Conservation (phyloP, 129 eudicot genomes). For the Tagetes erecta region DNA sequence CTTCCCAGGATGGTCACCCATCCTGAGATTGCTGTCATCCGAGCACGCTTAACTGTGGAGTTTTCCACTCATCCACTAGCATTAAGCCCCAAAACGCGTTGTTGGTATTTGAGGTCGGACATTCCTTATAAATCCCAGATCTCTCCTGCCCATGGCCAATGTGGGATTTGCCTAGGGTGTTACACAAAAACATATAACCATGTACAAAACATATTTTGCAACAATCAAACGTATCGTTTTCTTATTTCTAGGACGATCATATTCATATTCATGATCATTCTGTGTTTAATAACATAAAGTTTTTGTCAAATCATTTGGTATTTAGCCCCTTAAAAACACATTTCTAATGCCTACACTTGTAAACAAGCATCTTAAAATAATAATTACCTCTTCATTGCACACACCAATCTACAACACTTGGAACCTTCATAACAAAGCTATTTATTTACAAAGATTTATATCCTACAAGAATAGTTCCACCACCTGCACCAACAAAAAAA, state of each 20-base stretch:
- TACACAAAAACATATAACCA: neutral
- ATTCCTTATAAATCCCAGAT: no score
- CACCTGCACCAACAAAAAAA: slow-evolving; percentile 39
- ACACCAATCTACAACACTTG: slow-evolving; percentile 35
- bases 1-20: no score
- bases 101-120: no score
- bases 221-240: neutral
- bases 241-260: neutral
- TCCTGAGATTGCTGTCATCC: no score
- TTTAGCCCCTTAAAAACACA: slow-evolving; percentile 22
- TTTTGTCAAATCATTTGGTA: slow-evolving; percentile 1
- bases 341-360: slow-evolving; percentile 28
- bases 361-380: slow-evolving; percentile 33
- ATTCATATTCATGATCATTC: neutral
- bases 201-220: neutral
- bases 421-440: slow-evolving; percentile 25
- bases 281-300: slow-evolving; percentile 11
- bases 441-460: slow-evolving; percentile 40
- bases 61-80: no score
- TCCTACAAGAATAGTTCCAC: slow-evolving; percentile 27
- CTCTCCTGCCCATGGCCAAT: no score
- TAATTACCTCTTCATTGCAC: slow-evolving; percentile 41
- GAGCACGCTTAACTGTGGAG: no score
- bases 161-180: no score
- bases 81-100: no score